These are phyloP conservation scores for Teunomyces cretensis DNA, from an alignment of 805 yeast genomes.

Conservation along the genomic window DNA sequence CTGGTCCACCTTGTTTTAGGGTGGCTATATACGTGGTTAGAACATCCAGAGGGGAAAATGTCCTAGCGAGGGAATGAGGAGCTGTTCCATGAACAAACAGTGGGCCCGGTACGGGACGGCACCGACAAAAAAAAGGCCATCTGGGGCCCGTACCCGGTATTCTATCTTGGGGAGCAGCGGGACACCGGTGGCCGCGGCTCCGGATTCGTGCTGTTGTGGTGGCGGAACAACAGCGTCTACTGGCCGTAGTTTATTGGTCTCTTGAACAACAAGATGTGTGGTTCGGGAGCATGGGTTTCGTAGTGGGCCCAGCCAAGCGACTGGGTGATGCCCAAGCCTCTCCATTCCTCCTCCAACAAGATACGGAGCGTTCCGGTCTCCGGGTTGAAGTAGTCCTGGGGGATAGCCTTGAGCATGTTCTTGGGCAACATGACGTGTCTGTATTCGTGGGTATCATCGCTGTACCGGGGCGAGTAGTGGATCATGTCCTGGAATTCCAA, in stretches of 20 bases:
- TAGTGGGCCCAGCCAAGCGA: conserved; percentile 97
- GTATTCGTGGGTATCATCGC: conserved; percentile 90
- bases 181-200: background rate
- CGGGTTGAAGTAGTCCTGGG: conserved; percentile 88
- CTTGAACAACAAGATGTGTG: conserved; percentile 85
- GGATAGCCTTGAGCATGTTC: conserved; percentile 90
- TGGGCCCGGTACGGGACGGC: too few relatives aligned
- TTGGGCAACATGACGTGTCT: conserved; percentile 97
- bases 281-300: conserved; percentile 98
- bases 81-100: too few relatives aligned
- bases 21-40: background rate
- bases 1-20: background rate
- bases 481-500: conserved; percentile 91
- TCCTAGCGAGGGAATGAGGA: background rate
- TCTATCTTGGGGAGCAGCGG: background rate
- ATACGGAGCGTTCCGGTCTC: conserved; percentile 94
- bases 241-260: conserved; percentile 60
- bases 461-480: conserved; percentile 90
- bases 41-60: background rate
- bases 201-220: background rate
- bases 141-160: background rate
- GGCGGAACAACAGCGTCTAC: conserved; percentile 11
- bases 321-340: conserved; percentile 97
- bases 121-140: too few relatives aligned
- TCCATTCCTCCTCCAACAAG: conserved; percentile 94